phyloP scores from a whole-genome alignment of 192 early-diverging fungal genomes.

The Polychytrium aggregatum region DNA sequence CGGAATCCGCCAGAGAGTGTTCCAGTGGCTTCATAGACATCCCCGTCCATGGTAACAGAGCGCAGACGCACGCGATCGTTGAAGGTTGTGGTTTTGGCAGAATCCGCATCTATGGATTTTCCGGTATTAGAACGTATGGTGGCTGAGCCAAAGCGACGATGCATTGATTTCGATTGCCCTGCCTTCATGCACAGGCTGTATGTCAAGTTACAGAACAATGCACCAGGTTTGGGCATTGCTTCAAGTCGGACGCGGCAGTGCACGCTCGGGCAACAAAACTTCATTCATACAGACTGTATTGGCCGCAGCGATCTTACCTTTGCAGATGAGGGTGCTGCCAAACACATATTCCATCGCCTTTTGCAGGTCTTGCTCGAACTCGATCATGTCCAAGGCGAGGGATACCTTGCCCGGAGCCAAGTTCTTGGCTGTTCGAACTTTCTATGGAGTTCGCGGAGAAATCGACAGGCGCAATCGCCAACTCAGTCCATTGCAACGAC shows the following conservation, averaged over 20 bases:
- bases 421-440: slow-evolving; percentile 57
- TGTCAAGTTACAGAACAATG: too few relatives aligned
- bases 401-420: slow-evolving; percentile 83
- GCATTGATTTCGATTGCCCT: too few relatives aligned
- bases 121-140: too few relatives aligned
- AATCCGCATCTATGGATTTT: slow-evolving; percentile 47
- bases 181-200: too few relatives aligned
- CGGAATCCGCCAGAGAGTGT: slow-evolving; percentile 86
- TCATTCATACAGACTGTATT: slow-evolving; percentile 1
- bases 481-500: too few relatives aligned
- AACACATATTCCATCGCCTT: slow-evolving; percentile 89
- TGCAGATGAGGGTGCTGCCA: slow-evolving; percentile 82
- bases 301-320: too few relatives aligned
- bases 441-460: too few relatives aligned
- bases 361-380: slow-evolving; percentile 67
- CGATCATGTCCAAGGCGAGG: slow-evolving; percentile 73
- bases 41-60: slow-evolving; percentile 95
- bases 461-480: too few relatives aligned
- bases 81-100: slow-evolving; percentile 83
- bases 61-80: slow-evolving; percentile 68
- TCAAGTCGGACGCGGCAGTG: too few relatives aligned
- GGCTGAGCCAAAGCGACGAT: too few relatives aligned
- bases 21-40: slow-evolving; percentile 92
- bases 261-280: too few relatives aligned
- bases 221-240: too few relatives aligned